Base-by-base conservation (phyloP, 176 grass and related monocot species). In the Oryza glaberrima region DNA sequence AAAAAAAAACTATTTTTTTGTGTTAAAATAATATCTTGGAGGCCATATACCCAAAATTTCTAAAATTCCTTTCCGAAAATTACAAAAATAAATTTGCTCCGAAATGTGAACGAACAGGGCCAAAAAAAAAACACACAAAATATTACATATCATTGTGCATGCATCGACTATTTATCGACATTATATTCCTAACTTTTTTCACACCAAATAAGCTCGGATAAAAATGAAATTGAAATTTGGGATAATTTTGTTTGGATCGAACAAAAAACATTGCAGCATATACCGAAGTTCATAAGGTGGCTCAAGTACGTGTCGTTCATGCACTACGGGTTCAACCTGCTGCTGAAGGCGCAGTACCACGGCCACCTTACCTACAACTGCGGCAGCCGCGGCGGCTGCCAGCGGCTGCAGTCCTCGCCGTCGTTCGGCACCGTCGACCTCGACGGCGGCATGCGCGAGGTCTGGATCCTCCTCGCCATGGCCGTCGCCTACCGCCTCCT, bases 301-400 rank as follows among this genome's bases (percentile, higher is more conserved):
- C 65, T 97, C 17, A 97, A 92, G 84, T 94, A 94, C 79, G 76
- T 93, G 14, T 97, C 95, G 2, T 94, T 94, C 88, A 93, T 94
- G 92, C 95, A 94, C 78, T 93, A 94, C 72, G 95, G 95, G 2
- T 97, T 97, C 84, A 91, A 91, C 73, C 79, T 97, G 40, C 65
- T 97, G 75, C 76, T 94, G 70, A 98, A 98, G 84, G 92, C 90
- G 79, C 95, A 98, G 82, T 98, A 98, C 82, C 90, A 86, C 12
- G 92, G 92, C 14, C 66, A 94, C 76, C 82, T 98, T 26, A 85
- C 76, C 6, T 98, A 93, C 76, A 82, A 94, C 60, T 98, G 95
- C 84, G 70, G 61, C 16, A 72, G 84, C 77, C 84, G 65, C 44
- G 77, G 64, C 4, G 92, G 92, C 1, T 94, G 92, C 90, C 84